Evolutionary conservation across 202 grass and related monocot genomes (phyloP).

Genomic region (Sporobolus alterniflorus): DNA sequence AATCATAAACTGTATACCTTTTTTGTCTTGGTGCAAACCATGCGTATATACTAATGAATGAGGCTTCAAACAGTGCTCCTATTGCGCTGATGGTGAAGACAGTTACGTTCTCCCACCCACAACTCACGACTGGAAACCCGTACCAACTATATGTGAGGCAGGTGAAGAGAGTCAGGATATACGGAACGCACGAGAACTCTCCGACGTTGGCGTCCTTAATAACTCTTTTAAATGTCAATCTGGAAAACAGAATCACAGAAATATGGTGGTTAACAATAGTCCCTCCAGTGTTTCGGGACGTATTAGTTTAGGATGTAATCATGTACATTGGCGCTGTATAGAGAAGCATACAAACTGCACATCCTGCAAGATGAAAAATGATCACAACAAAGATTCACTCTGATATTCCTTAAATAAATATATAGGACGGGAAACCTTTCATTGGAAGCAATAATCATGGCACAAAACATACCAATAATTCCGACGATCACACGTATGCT

Average conservation of each 20-base stretch:
- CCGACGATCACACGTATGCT: slow-evolving; percentile 38
- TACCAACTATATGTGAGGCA: slow-evolving; percentile 60
- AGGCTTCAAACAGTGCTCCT: slow-evolving; percentile 42
- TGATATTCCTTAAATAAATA: too few relatives aligned
- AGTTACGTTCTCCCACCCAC: slow-evolving; percentile 57
- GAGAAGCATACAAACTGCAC: slow-evolving; percentile 55
- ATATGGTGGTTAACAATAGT: too few relatives aligned
- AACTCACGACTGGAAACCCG: slow-evolving; percentile 55
- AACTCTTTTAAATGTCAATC: slow-evolving; percentile 65
- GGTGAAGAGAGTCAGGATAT: slow-evolving; percentile 47
- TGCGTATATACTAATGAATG: slow-evolving; percentile 59
- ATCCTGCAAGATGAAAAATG: slow-evolving; percentile 39
- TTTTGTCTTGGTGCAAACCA: slow-evolving; percentile 59
- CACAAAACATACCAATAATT: slow-evolving; percentile 42
- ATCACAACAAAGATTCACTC: not conserved
- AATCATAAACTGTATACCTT: slow-evolving; percentile 17
- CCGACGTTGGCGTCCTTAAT: slow-evolving; percentile 58
- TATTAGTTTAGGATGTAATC: not conserved
- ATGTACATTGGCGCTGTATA: slow-evolving; percentile 64
- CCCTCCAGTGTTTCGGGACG: not conserved
- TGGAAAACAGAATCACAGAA: slow-evolving; percentile 31
- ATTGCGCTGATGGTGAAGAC: slow-evolving; percentile 39
- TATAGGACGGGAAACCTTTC: not conserved
- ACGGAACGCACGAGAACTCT: slow-evolving; percentile 64
- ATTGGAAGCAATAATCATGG: too few relatives aligned